A percentile compares a stretch with the other conserved stretches of the same genome.
These are phyloP conservation scores for Hysterium pulicare DNA, from an alignment of 2,329 filamentous ascomycete species.

Conservation along the genomic window DNA sequence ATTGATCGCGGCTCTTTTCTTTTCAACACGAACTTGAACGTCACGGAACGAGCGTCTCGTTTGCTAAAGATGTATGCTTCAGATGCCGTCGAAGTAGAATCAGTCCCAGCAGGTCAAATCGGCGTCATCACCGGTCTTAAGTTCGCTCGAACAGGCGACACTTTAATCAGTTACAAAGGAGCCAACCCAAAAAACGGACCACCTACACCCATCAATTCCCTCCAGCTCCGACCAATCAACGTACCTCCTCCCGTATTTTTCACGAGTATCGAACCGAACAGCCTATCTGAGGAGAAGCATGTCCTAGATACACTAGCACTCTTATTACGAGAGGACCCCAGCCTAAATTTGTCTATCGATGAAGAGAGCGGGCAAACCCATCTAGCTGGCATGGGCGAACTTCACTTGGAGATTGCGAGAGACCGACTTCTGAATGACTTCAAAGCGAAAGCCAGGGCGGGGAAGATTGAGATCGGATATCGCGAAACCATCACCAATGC, in stretches of 20 bases:
- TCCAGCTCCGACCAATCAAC: conserved; percentile 83
- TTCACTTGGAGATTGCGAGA: conserved; percentile 89
- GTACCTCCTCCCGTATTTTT: conserved; percentile 96
- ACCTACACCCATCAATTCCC: conserved; percentile 63
- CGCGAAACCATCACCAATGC: conserved; percentile 70
- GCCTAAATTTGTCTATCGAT: conserved; percentile 77
- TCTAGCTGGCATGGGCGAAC: conserved; percentile 91
- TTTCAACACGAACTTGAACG: conserved; percentile 81
- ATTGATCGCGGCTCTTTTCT: conserved; percentile 70
- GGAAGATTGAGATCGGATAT: conserved; percentile 92
- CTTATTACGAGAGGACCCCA: conserved; percentile 87
- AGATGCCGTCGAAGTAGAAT: conserved; percentile 78
- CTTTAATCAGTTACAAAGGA: conserved; percentile 70
- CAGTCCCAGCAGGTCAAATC: conserved; percentile 82
- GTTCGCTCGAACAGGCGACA: conserved; percentile 89
- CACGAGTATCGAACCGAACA: conserved; percentile 81
- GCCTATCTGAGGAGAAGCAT: conserved; percentile 73
- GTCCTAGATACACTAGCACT: conserved; percentile 73
- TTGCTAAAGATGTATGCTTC: conserved; percentile 87
- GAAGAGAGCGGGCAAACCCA: conserved; percentile 91
- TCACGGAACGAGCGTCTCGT: conserved; percentile 75
- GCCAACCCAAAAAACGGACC: conserved; percentile 60
- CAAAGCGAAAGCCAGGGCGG: conserved; percentile 80
- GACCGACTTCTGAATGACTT: conserved; percentile 86
- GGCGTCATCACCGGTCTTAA: conserved; percentile 90